Percentiles rank a stretch among this genome's conserved stretches.
Evolutionary conservation across 345 rosid species (phyloP).

Genomic region (Brassica napus): Da-Ae NC_063444.1:7357501-7358000

Average conservation of each 20-base stretch:
- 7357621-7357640: background rate
- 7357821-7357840: conserved; percentile 6
- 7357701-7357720: background rate
- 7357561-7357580: background rate
- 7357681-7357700: background rate
- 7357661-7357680: background rate
- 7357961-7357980: conserved; percentile 22
- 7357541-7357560: background rate
- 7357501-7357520: background rate
- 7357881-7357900: conserved; percentile 14
- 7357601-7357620: background rate
- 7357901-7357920: conserved; percentile 9
- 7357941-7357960: conserved; percentile 28
- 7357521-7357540: background rate
- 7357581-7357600: background rate
- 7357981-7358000: conserved; percentile 13
- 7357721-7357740: background rate
- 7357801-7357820: background rate
- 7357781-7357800: background rate
- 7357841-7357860: conserved; percentile 26
- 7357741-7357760: background rate
- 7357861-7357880: conserved; percentile 32
- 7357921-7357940: conserved; percentile 32
- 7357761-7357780: background rate
- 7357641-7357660: background rate